phyloP scores from a whole-genome alignment of 306 rosid genomes.

The Trichosanthes cucumerina region DNA sequence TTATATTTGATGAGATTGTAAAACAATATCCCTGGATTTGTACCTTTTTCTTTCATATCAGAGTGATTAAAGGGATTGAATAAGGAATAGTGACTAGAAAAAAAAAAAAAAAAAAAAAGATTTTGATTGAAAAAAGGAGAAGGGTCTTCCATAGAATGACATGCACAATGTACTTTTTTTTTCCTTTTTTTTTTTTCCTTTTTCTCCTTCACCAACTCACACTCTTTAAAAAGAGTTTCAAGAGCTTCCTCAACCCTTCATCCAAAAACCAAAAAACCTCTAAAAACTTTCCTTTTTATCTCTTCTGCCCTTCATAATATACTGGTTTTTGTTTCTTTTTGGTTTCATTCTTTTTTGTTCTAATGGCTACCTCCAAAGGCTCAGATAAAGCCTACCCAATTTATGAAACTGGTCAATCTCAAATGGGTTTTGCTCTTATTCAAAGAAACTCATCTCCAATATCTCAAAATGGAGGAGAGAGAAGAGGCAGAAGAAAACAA shows the following conservation, averaged over 20 bases:
- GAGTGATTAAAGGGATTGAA: conserved; percentile 33
- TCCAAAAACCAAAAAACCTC: conserved; percentile 20
- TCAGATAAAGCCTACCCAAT: conserved; percentile 33
- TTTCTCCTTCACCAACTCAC: conserved; percentile 31
- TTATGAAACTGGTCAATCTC: conserved; percentile 32
- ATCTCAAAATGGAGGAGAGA: conserved; percentile 40
- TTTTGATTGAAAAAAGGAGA: conserved; percentile 7
- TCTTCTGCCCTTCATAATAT: conserved; percentile 13
- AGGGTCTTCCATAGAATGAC: conserved; percentile 58
- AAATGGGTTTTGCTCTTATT: conserved; percentile 48
- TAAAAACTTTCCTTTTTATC: neutral
- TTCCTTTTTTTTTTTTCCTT: conserved; percentile 20
- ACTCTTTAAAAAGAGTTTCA: conserved; percentile 48
- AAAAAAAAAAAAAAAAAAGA: conserved; percentile 33
- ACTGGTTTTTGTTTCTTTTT: neutral
- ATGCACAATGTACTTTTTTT: conserved; percentile 16
- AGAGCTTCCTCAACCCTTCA: conserved; percentile 19
- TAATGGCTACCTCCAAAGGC: conserved; percentile 74
- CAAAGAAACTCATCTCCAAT: conserved; percentile 46
- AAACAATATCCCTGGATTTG: conserved; percentile 12
- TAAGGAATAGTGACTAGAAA: conserved; percentile 21
- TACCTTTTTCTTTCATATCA: conserved; percentile 13
- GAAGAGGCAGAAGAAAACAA: conserved; percentile 79
- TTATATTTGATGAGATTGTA: conserved; percentile 11
- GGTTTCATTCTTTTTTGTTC: neutral